A percentile compares a stretch with the other conserved stretches of the same genome.
Conservation (phyloP, 179 eudicot genomes). For the Actinidia polygama region DNA sequence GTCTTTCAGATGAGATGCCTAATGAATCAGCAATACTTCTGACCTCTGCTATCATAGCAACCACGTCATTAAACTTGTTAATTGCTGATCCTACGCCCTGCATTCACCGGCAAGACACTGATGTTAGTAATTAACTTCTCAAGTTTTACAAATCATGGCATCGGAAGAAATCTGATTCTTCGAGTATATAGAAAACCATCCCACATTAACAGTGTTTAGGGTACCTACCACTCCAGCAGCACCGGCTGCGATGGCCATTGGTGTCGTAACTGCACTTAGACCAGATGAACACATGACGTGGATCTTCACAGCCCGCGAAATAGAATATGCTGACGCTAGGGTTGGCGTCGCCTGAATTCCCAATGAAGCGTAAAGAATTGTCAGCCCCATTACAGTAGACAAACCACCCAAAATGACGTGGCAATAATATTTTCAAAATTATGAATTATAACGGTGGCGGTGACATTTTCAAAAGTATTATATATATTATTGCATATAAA, state of each 20-base stretch:
- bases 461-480: too few species aligned
- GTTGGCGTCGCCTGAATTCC: slow-evolving; percentile 76
- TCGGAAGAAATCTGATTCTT: background rate
- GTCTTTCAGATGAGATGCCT: slow-evolving; percentile 30
- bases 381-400: background rate
- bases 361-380: background rate
- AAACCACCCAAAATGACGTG: background rate
- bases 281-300: slow-evolving; percentile 95
- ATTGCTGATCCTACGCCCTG: slow-evolving; percentile 95
- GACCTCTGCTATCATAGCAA: slow-evolving; percentile 95
- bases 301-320: slow-evolving; percentile 78
- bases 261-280: slow-evolving; percentile 80
- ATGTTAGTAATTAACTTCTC: background rate
- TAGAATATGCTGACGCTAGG: slow-evolving; percentile 88
- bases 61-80: slow-evolving; percentile 80
- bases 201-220: background rate
- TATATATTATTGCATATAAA: too few species aligned
- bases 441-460: too few species aligned
- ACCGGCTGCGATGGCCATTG: slow-evolving; percentile 92
- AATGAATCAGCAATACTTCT: slow-evolving; percentile 72
- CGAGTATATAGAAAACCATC: background rate
- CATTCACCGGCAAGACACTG: background rate
- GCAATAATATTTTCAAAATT: background rate
- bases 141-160: background rate
- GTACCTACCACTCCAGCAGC: slow-evolving; percentile 87